A percentile compares a stretch with the other conserved stretches of the same genome.
phyloP scores from a whole-genome alignment of 768 basidiomycete genomes.

The Exsudoporus frostii region DNA sequence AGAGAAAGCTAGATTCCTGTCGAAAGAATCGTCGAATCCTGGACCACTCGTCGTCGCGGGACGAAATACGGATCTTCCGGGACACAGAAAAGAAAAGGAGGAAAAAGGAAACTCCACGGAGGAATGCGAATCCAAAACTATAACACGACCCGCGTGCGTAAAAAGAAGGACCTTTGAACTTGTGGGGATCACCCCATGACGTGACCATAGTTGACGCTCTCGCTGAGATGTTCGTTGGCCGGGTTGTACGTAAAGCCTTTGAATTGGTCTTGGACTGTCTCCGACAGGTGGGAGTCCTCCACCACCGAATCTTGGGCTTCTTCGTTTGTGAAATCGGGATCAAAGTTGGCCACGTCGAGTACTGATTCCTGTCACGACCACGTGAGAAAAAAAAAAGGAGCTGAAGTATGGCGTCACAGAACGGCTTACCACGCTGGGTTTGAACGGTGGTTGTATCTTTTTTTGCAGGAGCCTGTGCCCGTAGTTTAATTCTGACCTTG shows the following conservation, averaged over 20 bases:
- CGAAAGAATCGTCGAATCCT: neutral
- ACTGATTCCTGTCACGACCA: constrained; percentile 66
- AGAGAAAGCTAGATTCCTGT: neutral
- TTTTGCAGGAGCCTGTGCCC: constrained; percentile 69
- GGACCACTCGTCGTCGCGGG: neutral
- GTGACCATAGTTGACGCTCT: constrained; percentile 67
- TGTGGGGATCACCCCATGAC: constrained; percentile 28
- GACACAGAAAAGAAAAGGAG: neutral
- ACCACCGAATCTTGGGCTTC: constrained; percentile 95
- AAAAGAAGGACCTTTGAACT: neutral
- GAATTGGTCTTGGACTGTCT: constrained; percentile 98
- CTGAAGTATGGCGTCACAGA: neutral
- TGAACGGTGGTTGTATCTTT: constrained; percentile 97
- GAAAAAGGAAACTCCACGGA: constrained; percentile 1
- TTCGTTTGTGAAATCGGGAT: constrained; percentile 95
- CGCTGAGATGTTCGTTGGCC: constrained; percentile 78
- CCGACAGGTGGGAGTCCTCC: constrained; percentile 85
- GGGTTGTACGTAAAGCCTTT: constrained; percentile 87
- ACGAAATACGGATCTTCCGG: neutral
- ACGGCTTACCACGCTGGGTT: constrained; percentile 83
- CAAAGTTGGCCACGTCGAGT: constrained; percentile 94
- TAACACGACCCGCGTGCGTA: constrained; percentile 25
- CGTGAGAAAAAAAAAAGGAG: neutral
- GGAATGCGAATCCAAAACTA: constrained; percentile 2
- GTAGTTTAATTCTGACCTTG: neutral